phyloP scores from a whole-genome alignment of 805 yeast species.

The Monosporozyma siamensis region DNA sequence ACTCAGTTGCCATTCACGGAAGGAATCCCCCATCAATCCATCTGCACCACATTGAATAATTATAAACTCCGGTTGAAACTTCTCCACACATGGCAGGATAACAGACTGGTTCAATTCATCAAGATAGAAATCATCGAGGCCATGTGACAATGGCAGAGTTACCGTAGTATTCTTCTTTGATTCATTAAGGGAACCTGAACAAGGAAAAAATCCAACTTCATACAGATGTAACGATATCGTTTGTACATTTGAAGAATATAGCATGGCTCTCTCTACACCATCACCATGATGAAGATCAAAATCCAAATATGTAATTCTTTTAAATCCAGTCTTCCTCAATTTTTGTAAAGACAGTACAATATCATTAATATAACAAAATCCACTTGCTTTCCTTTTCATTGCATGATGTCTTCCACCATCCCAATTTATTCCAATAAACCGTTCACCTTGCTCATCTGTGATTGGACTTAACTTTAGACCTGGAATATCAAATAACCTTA shows the following conservation, averaged over 20 bases:
- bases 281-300: constrained; percentile 76
- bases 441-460: constrained; percentile 6
- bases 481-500: constrained; percentile 34
- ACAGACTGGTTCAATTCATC: constrained; percentile 32
- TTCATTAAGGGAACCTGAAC: constrained; percentile 45
- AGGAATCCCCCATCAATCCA: constrained; percentile 58
- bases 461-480: constrained; percentile 27
- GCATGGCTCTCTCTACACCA: constrained; percentile 63
- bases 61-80: constrained; percentile 40
- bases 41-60: constrained; percentile 69
- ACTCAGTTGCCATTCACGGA: constrained; percentile 61
- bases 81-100: constrained; percentile 34
- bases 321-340: constrained; percentile 37
- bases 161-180: constrained; percentile 35
- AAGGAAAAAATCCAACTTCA: constrained; percentile 66
- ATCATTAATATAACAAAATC: constrained; percentile 69
- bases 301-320: constrained; percentile 52
- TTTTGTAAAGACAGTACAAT: constrained; percentile 47
- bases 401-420: constrained; percentile 76
- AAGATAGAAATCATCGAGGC: constrained; percentile 42
- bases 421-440: constrained; percentile 52
- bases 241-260: constrained; percentile 43
- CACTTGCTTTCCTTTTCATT: constrained; percentile 44
- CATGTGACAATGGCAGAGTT: constrained; percentile 51
- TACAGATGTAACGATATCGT: constrained; percentile 56